phyloP scores from a whole-genome alignment of 2,329 filamentous ascomycete genomes.

The Monosporascus ibericus region DNA sequence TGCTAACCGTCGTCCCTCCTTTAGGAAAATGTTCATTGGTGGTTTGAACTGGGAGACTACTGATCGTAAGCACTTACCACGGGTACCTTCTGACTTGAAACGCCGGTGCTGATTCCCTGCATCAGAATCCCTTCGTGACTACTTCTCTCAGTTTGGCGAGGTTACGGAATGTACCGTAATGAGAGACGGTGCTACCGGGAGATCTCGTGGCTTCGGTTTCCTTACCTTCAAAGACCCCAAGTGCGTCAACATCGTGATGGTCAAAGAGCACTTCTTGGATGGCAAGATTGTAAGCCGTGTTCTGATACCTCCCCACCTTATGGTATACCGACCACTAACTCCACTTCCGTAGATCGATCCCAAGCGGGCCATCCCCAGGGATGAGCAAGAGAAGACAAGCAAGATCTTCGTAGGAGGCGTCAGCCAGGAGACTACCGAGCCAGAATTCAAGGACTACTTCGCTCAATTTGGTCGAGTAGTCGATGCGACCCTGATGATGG shows the following conservation, averaged over 20 bases:
- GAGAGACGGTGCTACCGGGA: constrained; percentile 88
- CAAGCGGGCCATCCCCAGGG: constrained; percentile 91
- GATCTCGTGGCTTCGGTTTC: constrained; percentile 94
- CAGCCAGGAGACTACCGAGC: constrained; percentile 92
- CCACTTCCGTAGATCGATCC: constrained; percentile 71
- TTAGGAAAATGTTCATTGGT: constrained; percentile 99
- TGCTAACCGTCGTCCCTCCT: constrained; percentile 21
- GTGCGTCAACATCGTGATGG: constrained; percentile 98
- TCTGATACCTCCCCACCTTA: not conserved
- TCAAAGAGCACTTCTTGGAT: constrained; percentile 96
- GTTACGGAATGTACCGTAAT: constrained; percentile 99
- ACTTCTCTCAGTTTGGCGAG: constrained; percentile 96
- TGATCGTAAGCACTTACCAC: constrained; percentile 62
- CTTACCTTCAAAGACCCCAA: constrained; percentile 96
- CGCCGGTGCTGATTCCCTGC: constrained; percentile 6
- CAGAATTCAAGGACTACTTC: constrained; percentile 95
- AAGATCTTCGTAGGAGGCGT: constrained; percentile 99
- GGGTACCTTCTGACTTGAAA: not conserved
- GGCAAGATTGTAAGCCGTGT: constrained; percentile 81
- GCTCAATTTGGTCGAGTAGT: constrained; percentile 93
- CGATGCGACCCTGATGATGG: constrained; percentile 98
- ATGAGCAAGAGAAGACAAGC: constrained; percentile 96
- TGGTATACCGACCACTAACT: constrained; percentile 13
- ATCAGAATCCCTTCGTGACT: constrained; percentile 88
- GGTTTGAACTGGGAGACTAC: constrained; percentile 99